These are phyloP conservation scores for Coemansia sp. DNA, from an alignment of 192 early-diverging fungal species.

Conservation along the genomic window DNA sequence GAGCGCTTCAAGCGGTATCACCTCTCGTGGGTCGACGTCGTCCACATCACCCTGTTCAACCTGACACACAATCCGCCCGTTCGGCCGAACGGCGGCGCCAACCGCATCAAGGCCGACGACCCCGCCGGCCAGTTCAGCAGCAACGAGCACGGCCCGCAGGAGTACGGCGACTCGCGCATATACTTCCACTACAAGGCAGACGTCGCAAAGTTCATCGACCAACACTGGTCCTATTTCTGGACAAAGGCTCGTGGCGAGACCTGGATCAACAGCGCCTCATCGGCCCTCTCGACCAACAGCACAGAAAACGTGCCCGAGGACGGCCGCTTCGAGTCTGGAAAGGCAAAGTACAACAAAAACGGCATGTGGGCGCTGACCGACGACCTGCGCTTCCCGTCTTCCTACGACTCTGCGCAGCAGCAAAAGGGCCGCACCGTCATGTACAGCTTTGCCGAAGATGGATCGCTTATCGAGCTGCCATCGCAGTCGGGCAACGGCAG, in stretches of 20 bases:
- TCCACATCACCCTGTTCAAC: slow-evolving; percentile 65
- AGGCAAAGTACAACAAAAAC: slow-evolving; percentile 56
- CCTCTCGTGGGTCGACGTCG: slow-evolving; percentile 65
- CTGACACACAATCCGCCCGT: slow-evolving; percentile 52
- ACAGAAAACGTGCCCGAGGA: slow-evolving; percentile 55
- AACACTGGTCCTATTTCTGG: slow-evolving; percentile 69
- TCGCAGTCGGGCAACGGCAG: slow-evolving; percentile 36
- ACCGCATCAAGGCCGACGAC: slow-evolving; percentile 29
- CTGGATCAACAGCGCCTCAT: slow-evolving; percentile 63
- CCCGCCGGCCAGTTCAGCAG: slow-evolving; percentile 43
- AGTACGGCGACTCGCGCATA: slow-evolving; percentile 48
- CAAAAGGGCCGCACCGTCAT: slow-evolving; percentile 50
- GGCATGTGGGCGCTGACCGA: slow-evolving; percentile 57
- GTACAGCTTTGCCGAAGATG: slow-evolving; percentile 53
- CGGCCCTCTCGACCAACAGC: slow-evolving; percentile 58
- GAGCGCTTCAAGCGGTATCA: slow-evolving; percentile 59
- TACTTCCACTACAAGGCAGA: slow-evolving; percentile 62
- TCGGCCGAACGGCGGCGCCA: slow-evolving; percentile 20
- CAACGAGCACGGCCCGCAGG: slow-evolving; percentile 52
- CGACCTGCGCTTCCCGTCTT: slow-evolving; percentile 51
- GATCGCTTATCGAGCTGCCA: slow-evolving; percentile 48
- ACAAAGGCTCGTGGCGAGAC: slow-evolving; percentile 57
- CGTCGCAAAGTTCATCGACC: slow-evolving; percentile 63
- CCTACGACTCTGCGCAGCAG: slow-evolving; percentile 54
- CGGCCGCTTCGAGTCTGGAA: slow-evolving; percentile 56